Percentiles rank a stretch among this genome's conserved stretches.
Evolutionary conservation across 108 stramenopile genomes (phyloP).

Genomic region (Skeletonema menzelii): DNA sequence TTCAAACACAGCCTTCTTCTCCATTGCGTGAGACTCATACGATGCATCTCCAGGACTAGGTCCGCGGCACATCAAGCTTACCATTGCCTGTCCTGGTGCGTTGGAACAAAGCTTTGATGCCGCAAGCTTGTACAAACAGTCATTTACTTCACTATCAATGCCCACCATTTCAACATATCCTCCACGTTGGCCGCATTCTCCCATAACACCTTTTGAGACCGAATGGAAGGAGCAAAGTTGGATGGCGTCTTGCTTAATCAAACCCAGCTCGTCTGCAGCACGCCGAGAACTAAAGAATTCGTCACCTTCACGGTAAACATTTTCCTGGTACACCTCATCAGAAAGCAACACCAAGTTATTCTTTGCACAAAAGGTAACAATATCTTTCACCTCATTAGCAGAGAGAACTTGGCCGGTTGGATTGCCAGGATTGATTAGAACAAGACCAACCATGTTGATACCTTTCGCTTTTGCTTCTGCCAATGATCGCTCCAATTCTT

Average conservation of each 20-base stretch:
- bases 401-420: slow-evolving; percentile 93
- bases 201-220: slow-evolving; percentile 92
- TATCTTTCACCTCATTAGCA: slow-evolving; percentile 71
- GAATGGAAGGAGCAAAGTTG: slow-evolving; percentile 96
- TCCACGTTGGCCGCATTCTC: slow-evolving; percentile 97
- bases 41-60: slow-evolving; percentile 79
- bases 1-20: slow-evolving; percentile 72
- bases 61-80: slow-evolving; percentile 90
- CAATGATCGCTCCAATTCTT: slow-evolving; percentile 72
- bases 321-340: slow-evolving; percentile 98
- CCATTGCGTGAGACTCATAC: slow-evolving; percentile 57
- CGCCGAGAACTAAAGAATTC: slow-evolving; percentile 85
- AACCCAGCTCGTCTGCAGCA: slow-evolving; percentile 72
- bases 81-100: slow-evolving; percentile 88
- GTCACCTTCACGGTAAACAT: slow-evolving; percentile 78
- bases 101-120: slow-evolving; percentile 87
- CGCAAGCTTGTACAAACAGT: slow-evolving; percentile 93
- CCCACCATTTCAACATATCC: slow-evolving; percentile 93
- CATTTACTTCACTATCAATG: slow-evolving; percentile 79
- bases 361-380: slow-evolving; percentile 83
- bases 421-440: slow-evolving; percentile 98
- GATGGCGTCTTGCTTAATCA: slow-evolving; percentile 64
- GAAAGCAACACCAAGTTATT: slow-evolving; percentile 88
- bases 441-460: slow-evolving; percentile 78
- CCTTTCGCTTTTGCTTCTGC: slow-evolving; percentile 68